Conservation (phyloP, 2,329 filamentous ascomycete species). For the Beauveria medogensis region DNA sequence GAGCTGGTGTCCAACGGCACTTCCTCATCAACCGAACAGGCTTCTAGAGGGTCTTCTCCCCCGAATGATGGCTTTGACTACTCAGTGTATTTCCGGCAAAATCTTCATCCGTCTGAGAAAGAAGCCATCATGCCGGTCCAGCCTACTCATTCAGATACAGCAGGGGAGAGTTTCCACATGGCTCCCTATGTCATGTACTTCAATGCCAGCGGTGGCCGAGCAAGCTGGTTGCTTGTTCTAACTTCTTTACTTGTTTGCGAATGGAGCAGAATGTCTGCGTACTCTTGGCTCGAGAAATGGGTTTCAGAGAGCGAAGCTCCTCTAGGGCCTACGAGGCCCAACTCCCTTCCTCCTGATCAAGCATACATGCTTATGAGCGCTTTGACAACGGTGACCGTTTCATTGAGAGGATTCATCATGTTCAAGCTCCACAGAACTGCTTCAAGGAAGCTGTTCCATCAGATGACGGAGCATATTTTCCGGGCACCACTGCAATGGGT, state of each 20-base stretch:
- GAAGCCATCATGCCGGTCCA: background rate
- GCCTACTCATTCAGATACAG: background rate
- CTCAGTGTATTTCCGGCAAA: background rate
- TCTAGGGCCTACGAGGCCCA: background rate
- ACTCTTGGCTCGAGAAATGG: background rate
- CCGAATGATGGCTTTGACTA: background rate
- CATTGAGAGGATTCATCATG: constrained; percentile 48
- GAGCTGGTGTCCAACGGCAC: background rate
- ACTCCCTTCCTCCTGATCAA: background rate
- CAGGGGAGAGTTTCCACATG: background rate
- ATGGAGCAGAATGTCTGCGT: background rate
- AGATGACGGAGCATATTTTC: background rate
- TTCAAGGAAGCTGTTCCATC: background rate
- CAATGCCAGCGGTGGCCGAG: background rate
- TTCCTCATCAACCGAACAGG: background rate
- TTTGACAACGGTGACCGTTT: constrained; percentile 40
- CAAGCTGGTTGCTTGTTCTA: constrained; percentile 35
- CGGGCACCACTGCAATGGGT: background rate
- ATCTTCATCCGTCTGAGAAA: background rate
- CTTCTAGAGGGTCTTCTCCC: background rate
- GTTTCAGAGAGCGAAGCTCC: background rate
- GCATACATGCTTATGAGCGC: constrained; percentile 33
- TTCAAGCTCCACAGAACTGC: constrained; percentile 33
- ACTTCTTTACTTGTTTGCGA: constrained; percentile 43
- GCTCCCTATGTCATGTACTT: background rate